Base-by-base conservation (phyloP, 2,329 filamentous ascomycete genomes). In the Phialocephala subalpina region DNA sequence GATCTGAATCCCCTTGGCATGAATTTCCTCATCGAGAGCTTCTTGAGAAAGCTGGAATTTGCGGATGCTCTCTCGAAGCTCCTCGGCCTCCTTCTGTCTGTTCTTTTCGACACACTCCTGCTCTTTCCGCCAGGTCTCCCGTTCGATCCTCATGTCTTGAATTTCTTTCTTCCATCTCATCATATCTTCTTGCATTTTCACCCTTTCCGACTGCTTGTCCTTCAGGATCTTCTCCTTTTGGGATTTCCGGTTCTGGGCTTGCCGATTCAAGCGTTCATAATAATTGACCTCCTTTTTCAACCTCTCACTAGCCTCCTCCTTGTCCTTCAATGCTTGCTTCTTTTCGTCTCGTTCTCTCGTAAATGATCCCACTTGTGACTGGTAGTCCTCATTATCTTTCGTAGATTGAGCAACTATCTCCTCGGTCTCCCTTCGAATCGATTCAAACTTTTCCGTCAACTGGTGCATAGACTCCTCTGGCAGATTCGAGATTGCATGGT, bases 231-330 rank as follows among this genome's bases (percentile, higher is more conserved):
- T 89, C 75, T 97, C 93, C 74, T 92, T 92, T 74, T 94, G 92
- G 0, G 87, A 84, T 72, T 91, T 92, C 67, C 92, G 90, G 69
- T 91, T 92, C 75, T 97, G 91, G 0, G 92, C 91, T 4, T 89
- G 86, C 57, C 93, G 89, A 82, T 97, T 97, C 70, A 92, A 85
- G 61, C 93, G 89, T 77, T 97, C 93, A 6, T 94, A 88, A 55
- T 87, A 88, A 60, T 92, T 90, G 61, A 97, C 90, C 75, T 95
- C 90, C 68, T 91, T 91, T 74, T 92, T 93, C 62, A 97, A 80
- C 75, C 94, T 93, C 53, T 92, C 90, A 58, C 93, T 97, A 59
- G 90, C 92, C 74, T 97, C 93, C 70, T 98, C 95, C 77, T 97
- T 97, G 75, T 97, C 93, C 76, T 92, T 96, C 62, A 96, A 83